Evolutionary conservation across 1,284 basidiomycete genomes (phyloP).

Genomic region (Neonothopanus nambi): DNA sequence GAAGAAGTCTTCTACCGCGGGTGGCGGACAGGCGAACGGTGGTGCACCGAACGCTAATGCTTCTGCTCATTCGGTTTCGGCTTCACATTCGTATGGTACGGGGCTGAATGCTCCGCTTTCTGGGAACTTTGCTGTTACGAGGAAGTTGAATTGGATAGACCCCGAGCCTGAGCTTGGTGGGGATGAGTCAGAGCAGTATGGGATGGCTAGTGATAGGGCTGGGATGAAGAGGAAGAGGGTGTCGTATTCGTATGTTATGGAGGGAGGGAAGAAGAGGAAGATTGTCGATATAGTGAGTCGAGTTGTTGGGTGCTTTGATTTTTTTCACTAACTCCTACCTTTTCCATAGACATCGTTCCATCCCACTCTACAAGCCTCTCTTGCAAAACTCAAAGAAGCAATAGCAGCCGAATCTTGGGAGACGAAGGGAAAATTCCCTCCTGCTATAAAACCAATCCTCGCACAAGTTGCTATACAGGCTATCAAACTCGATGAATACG

Average conservation of each 20-base stretch:
- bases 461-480: conserved; percentile 76
- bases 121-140: conserved; percentile 5
- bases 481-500: conserved; percentile 82
- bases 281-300: conserved; percentile 60
- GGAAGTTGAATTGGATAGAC: conserved; percentile 8
- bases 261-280: conserved; percentile 67
- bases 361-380: conserved; percentile 61
- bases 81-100: not conserved
- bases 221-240: conserved; percentile 40
- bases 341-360: conserved; percentile 55
- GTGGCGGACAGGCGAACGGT: no score
- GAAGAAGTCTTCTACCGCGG: not conserved
- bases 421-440: conserved; percentile 87
- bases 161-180: not conserved
- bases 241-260: conserved; percentile 46
- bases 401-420: conserved; percentile 71
- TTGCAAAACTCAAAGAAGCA: conserved; percentile 63
- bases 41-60: not conserved
- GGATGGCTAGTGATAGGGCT: conserved; percentile 2
- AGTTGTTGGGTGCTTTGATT: not conserved
- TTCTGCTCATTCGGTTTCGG: not conserved
- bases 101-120: conserved; percentile 6
- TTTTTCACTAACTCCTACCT: conserved; percentile 1
- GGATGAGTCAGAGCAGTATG: conserved; percentile 2
- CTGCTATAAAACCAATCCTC: conserved; percentile 73